Conservation (phyloP, 1,284 basidiomycete species). For the Pseudozyma hubeiensis region DNA sequence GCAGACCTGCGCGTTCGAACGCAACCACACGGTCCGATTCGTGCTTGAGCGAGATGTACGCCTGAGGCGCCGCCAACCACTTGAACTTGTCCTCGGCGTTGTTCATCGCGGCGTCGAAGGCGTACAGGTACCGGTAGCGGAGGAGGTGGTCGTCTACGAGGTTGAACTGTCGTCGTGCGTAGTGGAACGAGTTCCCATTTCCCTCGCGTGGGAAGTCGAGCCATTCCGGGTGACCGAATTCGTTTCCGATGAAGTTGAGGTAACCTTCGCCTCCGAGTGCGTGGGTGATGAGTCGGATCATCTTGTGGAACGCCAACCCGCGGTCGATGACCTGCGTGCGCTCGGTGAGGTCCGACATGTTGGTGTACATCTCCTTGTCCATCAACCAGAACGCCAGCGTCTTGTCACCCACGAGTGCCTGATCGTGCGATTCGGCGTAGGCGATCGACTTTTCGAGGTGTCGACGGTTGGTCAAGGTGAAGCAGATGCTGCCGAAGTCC, state of each 20-base stretch:
- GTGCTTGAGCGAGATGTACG: constrained; percentile 77
- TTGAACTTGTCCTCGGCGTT: constrained; percentile 79
- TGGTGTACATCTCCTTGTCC: constrained; percentile 92
- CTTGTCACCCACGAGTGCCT: constrained; percentile 92
- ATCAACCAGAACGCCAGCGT: constrained; percentile 98
- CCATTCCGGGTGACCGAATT: constrained; percentile 99
- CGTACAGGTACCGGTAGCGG: constrained; percentile 91
- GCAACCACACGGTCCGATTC: constrained; percentile 79
- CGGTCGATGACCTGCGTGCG: constrained; percentile 89
- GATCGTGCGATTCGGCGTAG: constrained; percentile 96
- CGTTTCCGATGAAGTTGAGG: constrained; percentile 97
- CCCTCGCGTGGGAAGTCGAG: constrained; percentile 97
- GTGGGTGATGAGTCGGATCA: constrained; percentile 92
- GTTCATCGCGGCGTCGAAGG: constrained; percentile 96
- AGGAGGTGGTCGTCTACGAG: constrained; percentile 85
- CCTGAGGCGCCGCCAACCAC: constrained; percentile 87
- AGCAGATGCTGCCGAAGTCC: constrained; percentile 87
- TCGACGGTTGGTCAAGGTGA: constrained; percentile 89
- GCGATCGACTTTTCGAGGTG: constrained; percentile 91
- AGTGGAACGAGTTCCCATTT: constrained; percentile 96
- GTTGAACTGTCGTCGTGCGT: constrained; percentile 88
- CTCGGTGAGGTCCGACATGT: constrained; percentile 89
- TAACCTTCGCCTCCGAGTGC: constrained; percentile 95
- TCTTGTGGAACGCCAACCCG: constrained; percentile 92
- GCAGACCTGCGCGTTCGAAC: constrained; percentile 88